Evolutionary conservation across 495 filamentous ascomycete species (phyloP).

Genomic region (Neurospora tetrasperma): DNA sequence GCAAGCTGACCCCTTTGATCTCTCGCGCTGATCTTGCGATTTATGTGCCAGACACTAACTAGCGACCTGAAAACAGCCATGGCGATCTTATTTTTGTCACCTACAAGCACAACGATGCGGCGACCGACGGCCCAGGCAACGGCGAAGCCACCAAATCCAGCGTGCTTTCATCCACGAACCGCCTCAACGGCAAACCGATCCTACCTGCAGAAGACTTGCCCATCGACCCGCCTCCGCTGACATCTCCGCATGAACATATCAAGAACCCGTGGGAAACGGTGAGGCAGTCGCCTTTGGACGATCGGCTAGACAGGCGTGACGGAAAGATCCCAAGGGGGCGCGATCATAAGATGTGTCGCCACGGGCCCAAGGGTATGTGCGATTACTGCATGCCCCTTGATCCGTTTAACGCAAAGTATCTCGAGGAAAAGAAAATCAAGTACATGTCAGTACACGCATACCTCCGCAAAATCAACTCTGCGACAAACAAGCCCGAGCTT

Average conservation of each 20-base stretch:
- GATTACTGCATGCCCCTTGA: slow-evolving; percentile 99
- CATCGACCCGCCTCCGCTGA: slow-evolving; percentile 46
- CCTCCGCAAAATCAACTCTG: slow-evolving; percentile 85
- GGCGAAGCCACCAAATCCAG: slow-evolving; percentile 30
- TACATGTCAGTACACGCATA: slow-evolving; percentile 94
- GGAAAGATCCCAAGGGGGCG: slow-evolving; percentile 76
- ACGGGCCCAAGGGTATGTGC: slow-evolving; percentile 96
- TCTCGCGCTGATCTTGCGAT: background rate
- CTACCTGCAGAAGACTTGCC: slow-evolving; percentile 56
- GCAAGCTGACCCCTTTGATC: slow-evolving; percentile 31
- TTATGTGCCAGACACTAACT: slow-evolving; percentile 8
- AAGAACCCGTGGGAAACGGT: slow-evolving; percentile 93
- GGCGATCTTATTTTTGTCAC: slow-evolving; percentile 82
- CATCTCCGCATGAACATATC: slow-evolving; percentile 50
- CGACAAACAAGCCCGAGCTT: slow-evolving; percentile 90
- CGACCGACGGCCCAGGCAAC: slow-evolving; percentile 20
- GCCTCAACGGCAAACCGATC: slow-evolving; percentile 72
- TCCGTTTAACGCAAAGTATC: slow-evolving; percentile 78
- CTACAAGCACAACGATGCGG: slow-evolving; percentile 46
- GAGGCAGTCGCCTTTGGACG: slow-evolving; percentile 74
- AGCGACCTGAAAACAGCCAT: slow-evolving; percentile 44
- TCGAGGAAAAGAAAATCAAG: slow-evolving; percentile 95
- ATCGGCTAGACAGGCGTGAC: slow-evolving; percentile 76
- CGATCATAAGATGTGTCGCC: slow-evolving; percentile 85
- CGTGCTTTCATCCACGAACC: slow-evolving; percentile 38